Evolutionary conservation across 1,284 basidiomycete species (phyloP).

Genomic region (Ceratobasidium sp.): DNA sequence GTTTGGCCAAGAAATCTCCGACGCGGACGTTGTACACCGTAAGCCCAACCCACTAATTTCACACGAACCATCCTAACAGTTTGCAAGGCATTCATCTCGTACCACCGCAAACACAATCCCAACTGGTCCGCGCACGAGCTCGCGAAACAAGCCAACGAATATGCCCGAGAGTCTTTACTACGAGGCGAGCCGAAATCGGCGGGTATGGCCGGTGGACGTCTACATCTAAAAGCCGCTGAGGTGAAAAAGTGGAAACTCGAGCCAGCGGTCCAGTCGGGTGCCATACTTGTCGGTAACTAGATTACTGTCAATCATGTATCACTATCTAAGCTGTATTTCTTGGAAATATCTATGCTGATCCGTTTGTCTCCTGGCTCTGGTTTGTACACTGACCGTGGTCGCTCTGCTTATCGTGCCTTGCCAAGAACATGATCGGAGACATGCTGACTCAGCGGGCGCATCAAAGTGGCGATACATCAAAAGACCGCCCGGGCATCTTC

Average conservation of each 20-base stretch:
- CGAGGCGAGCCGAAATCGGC: neutral
- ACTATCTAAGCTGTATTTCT: no score
- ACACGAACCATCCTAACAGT: no score
- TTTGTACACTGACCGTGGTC: no score
- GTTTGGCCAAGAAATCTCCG: no score
- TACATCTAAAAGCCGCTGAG: neutral
- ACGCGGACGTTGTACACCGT: no score
- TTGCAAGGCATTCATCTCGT: neutral
- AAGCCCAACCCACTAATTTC: no score
- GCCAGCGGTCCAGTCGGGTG: neutral
- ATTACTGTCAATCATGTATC: no score
- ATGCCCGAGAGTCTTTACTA: neutral
- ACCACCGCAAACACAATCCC: neutral
- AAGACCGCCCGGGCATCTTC: no score
- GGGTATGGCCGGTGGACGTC: neutral
- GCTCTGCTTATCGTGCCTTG: no score
- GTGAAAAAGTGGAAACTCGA: neutral
- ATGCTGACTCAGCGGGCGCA: conserved; percentile 21
- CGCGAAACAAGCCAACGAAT: neutral
- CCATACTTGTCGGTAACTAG: neutral
- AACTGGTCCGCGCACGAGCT: neutral
- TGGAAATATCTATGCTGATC: no score
- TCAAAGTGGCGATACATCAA: neutral
- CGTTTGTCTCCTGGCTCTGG: no score
- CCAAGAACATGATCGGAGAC: conserved; percentile 14